These are phyloP conservation scores for Boletus speciosus DNA, from an alignment of 768 basidiomycete species.

Conservation along the genomic window DNA sequence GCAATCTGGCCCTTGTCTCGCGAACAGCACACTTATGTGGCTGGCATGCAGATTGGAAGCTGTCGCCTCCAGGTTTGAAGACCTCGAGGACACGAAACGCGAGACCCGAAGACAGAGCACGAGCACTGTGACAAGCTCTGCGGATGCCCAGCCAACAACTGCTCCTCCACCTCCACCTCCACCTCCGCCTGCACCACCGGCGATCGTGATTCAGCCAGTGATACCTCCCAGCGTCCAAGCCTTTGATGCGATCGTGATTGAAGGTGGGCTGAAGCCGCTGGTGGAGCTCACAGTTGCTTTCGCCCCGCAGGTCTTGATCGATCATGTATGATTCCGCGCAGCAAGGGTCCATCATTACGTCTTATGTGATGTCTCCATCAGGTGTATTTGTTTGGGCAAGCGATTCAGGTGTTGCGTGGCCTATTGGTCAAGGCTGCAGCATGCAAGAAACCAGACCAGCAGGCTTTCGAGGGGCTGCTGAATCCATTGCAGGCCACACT, in stretches of 20 bases:
- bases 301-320: constrained; percentile 63
- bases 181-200: constrained; percentile 34
- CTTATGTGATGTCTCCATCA: constrained; percentile 30
- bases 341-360: not conserved
- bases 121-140: constrained; percentile 30
- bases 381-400: constrained; percentile 65
- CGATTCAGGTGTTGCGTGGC: constrained; percentile 64
- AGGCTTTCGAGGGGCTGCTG: constrained; percentile 54
- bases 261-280: constrained; percentile 72
- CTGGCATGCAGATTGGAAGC: constrained; percentile 72
- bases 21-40: not conserved
- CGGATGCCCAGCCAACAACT: constrained; percentile 24
- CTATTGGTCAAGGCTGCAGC: constrained; percentile 63
- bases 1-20: constrained; percentile 14
- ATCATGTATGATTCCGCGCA: constrained; percentile 58
- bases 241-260: constrained; percentile 71
- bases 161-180: constrained; percentile 28
- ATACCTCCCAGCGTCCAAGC: constrained; percentile 61
- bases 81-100: constrained; percentile 61
- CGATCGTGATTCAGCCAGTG: constrained; percentile 37
- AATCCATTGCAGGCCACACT: constrained; percentile 68
- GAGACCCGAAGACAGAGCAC: constrained; percentile 27
- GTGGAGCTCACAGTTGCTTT: constrained; percentile 67
- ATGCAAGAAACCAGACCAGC: constrained; percentile 78
- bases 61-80: constrained; percentile 90